phyloP scores from a whole-genome alignment of 495 filamentous ascomycete genomes.

The Articulospora tetracladia region DNA sequence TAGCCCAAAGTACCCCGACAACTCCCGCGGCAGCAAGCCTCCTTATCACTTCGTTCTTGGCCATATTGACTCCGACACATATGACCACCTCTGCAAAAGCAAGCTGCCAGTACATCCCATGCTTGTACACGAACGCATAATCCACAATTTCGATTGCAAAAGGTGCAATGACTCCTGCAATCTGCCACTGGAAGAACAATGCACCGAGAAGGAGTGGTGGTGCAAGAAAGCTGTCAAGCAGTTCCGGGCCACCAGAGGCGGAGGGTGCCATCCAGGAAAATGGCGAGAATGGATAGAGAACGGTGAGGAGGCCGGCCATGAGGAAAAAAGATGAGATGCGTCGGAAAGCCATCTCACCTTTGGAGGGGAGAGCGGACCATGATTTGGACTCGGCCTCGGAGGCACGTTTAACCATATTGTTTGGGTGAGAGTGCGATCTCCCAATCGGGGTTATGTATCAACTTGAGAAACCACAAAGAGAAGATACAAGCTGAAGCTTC shows the following conservation, averaged over 20 bases:
- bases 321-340: constrained; percentile 17
- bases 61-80: not conserved
- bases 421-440: not conserved
- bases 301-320: constrained; percentile 12
- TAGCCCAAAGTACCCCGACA: constrained; percentile 10
- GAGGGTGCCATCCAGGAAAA: constrained; percentile 11
- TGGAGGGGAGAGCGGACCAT: constrained; percentile 16
- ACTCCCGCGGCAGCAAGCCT: not conserved
- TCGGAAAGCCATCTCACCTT: constrained; percentile 15
- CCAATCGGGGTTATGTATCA: not conserved
- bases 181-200: constrained; percentile 16
- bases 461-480: no score
- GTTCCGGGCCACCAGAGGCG: not conserved
- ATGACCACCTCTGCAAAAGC: not conserved
- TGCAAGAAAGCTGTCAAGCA: constrained; percentile 15
- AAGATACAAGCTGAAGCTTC: no score
- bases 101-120: constrained; percentile 14
- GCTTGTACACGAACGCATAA: constrained; percentile 4
- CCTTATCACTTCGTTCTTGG: constrained; percentile 10
- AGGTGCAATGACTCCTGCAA: constrained; percentile 10
- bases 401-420: constrained; percentile 41
- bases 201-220: constrained; percentile 13
- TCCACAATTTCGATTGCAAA: constrained; percentile 6
- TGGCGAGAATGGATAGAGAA: constrained; percentile 14
- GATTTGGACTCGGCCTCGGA: constrained; percentile 31